Percentiles rank a stretch among this genome's conserved stretches.
Evolutionary conservation across 371 early-diverging fungal species (phyloP).

Genomic region (Saksenaea vasiformis): DNA sequence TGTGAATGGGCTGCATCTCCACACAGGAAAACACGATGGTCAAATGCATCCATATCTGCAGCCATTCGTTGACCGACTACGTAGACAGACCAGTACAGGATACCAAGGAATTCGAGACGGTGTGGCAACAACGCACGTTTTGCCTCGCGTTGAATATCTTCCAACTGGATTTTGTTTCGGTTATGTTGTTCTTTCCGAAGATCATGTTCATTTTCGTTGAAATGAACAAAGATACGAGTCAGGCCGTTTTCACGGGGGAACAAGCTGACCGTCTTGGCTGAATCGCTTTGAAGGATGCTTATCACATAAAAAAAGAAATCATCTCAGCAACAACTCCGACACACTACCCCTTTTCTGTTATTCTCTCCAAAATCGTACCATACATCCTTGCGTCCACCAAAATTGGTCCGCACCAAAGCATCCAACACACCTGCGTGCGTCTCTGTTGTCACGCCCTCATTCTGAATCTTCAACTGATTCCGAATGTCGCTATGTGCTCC

Average conservation of each 20-base stretch:
- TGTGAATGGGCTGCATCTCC: constrained; percentile 53
- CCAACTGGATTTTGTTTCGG: constrained; percentile 49
- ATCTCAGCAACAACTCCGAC: background rate
- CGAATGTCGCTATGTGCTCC: constrained; percentile 50
- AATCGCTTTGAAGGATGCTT: background rate
- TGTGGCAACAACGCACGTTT: constrained; percentile 45
- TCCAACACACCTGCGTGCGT: constrained; percentile 48
- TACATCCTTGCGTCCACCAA: constrained; percentile 43
- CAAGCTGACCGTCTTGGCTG: constrained; percentile 35
- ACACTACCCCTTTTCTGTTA: background rate
- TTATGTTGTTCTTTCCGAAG: constrained; percentile 44
- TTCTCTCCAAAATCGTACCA: constrained; percentile 28
- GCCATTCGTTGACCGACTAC: constrained; percentile 48
- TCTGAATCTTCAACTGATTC: constrained; percentile 32
- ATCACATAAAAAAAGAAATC: background rate
- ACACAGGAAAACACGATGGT: constrained; percentile 37
- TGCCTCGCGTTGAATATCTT: constrained; percentile 50
- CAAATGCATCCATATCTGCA: constrained; percentile 29
- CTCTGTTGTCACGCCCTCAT: constrained; percentile 45
- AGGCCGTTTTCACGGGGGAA: constrained; percentile 49
- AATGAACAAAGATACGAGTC: constrained; percentile 48
- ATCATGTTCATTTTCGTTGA: constrained; percentile 41
- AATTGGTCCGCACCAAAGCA: constrained; percentile 48
- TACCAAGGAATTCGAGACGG: constrained; percentile 50
- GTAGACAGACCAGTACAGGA: constrained; percentile 48